Evolutionary conservation across 495 filamentous ascomycete species (phyloP).

Genomic region (Penicillium verhagenii): DNA sequence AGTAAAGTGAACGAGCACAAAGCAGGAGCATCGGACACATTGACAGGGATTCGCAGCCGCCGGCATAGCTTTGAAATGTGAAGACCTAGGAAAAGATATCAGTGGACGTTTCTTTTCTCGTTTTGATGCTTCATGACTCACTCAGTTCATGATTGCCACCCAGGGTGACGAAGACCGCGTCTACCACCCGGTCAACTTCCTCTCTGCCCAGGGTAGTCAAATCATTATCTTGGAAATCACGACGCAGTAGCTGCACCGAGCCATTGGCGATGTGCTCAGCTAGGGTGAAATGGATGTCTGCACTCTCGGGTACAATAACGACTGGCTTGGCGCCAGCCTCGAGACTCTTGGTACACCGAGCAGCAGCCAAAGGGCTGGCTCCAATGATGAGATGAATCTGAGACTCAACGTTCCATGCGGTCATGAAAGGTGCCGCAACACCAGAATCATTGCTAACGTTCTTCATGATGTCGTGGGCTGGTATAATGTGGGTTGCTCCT

Average conservation of each 20-base stretch:
- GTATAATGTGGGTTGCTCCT: constrained; percentile 19
- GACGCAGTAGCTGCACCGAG: constrained; percentile 68
- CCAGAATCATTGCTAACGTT: constrained; percentile 27
- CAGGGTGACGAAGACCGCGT: constrained; percentile 86
- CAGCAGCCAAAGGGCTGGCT: constrained; percentile 79
- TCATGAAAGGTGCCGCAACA: constrained; percentile 57
- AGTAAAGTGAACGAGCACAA: constrained; percentile 92
- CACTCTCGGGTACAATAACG: constrained; percentile 69
- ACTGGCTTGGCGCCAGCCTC: constrained; percentile 85
- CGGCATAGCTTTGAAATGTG: constrained; percentile 75
- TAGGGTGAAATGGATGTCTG: constrained; percentile 67
- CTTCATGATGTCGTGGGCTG: constrained; percentile 31
- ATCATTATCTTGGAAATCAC: constrained; percentile 71
- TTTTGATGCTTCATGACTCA: constrained; percentile 26
- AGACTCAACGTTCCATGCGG: constrained; percentile 68
- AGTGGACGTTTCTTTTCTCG: not conserved
- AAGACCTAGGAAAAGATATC: constrained; percentile 41
- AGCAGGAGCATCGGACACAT: constrained; percentile 82
- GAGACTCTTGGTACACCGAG: constrained; percentile 75
- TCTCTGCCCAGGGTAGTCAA: constrained; percentile 72
- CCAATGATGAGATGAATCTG: constrained; percentile 88
- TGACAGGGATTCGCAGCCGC: constrained; percentile 82
- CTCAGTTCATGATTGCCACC: constrained; percentile 52
- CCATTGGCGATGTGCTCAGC: constrained; percentile 69
- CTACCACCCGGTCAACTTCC: constrained; percentile 77